Conservation (phyloP, 192 early-diverging fungal genomes). For the Backusella tuberculispora region DNA sequence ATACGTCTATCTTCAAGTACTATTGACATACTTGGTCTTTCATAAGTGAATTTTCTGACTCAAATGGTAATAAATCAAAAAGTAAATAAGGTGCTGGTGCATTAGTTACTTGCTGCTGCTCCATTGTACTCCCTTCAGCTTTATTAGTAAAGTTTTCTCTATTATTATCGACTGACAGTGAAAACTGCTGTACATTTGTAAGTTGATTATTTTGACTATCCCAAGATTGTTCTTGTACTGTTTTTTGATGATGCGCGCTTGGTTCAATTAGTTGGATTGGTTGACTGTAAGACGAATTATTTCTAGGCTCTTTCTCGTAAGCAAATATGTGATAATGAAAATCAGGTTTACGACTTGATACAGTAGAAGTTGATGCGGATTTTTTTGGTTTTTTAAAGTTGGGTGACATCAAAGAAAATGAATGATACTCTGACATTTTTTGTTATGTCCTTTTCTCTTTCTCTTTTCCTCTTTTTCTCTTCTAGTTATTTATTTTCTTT, state of each 20-base stretch:
- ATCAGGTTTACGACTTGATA: conserved; percentile 5
- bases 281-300: neutral
- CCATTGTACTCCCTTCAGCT: neutral
- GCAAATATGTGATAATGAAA: conserved; percentile 4
- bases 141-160: neutral
- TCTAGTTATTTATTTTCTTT: neutral
- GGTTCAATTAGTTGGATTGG: conserved; percentile 15
- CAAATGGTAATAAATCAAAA: conserved; percentile 4
- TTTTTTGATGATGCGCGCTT: conserved; percentile 4
- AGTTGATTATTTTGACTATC: neutral
- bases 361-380: neutral
- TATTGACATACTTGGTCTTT: neutral
- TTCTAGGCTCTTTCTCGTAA: neutral
- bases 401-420: conserved; percentile 10
- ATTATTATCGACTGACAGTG: neutral
- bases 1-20: neutral
- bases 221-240: neutral
- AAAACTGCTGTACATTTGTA: neutral
- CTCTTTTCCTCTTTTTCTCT: neutral
- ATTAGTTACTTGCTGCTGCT: neutral
- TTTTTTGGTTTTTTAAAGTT: conserved; percentile 12
- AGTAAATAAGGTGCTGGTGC: conserved; percentile 13
- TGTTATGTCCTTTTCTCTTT: neutral
- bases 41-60: neutral
- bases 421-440: conserved; percentile 21